These are phyloP conservation scores for Pyronema domesticum DNA, from an alignment of 495 filamentous ascomycete genomes.

Conservation along the genomic window DNA sequence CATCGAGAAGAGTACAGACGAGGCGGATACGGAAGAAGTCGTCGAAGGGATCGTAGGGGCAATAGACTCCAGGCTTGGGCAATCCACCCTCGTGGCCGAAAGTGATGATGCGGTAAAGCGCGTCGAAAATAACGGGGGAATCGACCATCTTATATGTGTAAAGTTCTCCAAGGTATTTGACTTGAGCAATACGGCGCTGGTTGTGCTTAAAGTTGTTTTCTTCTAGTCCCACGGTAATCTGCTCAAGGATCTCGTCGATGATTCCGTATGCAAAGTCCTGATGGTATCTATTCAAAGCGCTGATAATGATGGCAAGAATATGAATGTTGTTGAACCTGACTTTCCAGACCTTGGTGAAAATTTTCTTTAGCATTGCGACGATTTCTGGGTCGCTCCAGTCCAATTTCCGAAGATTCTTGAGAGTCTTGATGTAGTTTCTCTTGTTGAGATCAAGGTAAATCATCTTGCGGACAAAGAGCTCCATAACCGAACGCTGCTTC, in stretches of 20 bases:
- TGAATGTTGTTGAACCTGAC: slow-evolving; percentile 97
- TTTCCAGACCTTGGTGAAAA: slow-evolving; percentile 90
- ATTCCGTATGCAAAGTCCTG: slow-evolving; percentile 72
- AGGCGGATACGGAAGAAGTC: slow-evolving; percentile 91
- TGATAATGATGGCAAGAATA: slow-evolving; percentile 78
- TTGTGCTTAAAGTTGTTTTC: slow-evolving; percentile 96
- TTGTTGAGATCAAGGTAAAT: slow-evolving; percentile 88
- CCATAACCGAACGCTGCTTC: slow-evolving; percentile 84
- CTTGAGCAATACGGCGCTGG: slow-evolving; percentile 83
- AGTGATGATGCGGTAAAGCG: slow-evolving; percentile 80
- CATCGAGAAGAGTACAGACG: slow-evolving; percentile 77
- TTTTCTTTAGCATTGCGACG: slow-evolving; percentile 57
- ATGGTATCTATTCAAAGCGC: slow-evolving; percentile 77
- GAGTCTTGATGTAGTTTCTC: slow-evolving; percentile 75
- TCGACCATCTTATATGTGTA: slow-evolving; percentile 98
- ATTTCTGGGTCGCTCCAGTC: slow-evolving; percentile 93
- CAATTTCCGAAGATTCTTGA: slow-evolving; percentile 83
- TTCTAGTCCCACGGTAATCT: slow-evolving; percentile 75
- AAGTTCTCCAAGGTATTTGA: slow-evolving; percentile 91
- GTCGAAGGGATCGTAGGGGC: slow-evolving; percentile 67
- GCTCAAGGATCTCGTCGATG: slow-evolving; percentile 79
- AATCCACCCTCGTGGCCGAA: slow-evolving; percentile 77
- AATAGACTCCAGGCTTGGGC: slow-evolving; percentile 57
- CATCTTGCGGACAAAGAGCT: slow-evolving; percentile 78
- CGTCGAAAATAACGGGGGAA: slow-evolving; percentile 87